A percentile compares a stretch with the other conserved stretches of the same genome.
Conservation (phyloP, 352 stramenopile genomes). For the Phytopythium helicoides region DNA sequence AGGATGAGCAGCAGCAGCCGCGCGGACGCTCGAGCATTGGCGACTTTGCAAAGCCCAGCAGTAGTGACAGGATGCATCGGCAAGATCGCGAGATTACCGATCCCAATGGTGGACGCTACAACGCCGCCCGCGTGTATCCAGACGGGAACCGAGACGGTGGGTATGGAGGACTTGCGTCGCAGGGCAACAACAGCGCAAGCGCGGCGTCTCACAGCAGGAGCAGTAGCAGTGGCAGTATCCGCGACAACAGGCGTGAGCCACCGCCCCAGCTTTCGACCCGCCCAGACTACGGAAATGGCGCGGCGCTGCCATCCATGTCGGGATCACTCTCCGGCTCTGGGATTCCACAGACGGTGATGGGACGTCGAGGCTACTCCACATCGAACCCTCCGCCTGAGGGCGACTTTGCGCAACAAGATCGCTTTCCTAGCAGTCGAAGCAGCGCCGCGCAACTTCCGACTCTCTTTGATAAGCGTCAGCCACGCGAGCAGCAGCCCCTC, state of each 20-base stretch:
- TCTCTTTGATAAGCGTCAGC: background rate
- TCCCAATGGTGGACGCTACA: too few species aligned
- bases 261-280: background rate
- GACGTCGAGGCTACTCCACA: background rate
- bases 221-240: slow-evolving; percentile 5
- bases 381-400: background rate
- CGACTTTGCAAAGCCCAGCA: background rate
- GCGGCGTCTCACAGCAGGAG: background rate
- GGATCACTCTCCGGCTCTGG: background rate
- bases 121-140: too few species aligned
- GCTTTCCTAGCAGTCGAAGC: too few species aligned
- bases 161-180: background rate
- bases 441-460: background rate
- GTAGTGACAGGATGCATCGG: background rate
- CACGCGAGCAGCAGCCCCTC: background rate
- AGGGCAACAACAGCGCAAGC: background rate
- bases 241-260: background rate
- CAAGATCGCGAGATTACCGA: background rate
- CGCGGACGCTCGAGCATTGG: background rate
- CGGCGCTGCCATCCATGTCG: slow-evolving; percentile 1
- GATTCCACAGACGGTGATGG: background rate
- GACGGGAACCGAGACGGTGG: too few species aligned
- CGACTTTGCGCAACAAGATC: too few species aligned
- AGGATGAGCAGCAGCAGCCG: slow-evolving; percentile 11
- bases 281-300: slow-evolving; percentile 1